Percentiles rank a stretch among this genome's conserved stretches.
phyloP scores from a whole-genome alignment of 2,329 filamentous ascomycete genomes.

The Xylaria sp. region DNA sequence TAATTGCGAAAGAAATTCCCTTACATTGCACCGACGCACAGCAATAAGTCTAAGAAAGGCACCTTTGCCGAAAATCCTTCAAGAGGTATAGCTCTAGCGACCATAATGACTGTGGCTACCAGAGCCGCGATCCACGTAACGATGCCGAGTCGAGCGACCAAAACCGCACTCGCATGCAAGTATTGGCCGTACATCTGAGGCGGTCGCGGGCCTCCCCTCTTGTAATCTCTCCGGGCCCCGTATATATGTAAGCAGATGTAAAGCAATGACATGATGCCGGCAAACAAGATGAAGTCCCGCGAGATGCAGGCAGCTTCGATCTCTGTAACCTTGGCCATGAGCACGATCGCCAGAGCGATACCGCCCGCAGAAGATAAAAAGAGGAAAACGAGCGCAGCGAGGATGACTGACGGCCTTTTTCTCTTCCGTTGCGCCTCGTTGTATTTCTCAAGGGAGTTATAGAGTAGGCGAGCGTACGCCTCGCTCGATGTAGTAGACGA shows the following conservation, averaged over 20 bases:
- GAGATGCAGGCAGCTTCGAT: slow-evolving; percentile 44
- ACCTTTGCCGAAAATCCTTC: slow-evolving; percentile 43
- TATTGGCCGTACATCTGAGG: slow-evolving; percentile 47
- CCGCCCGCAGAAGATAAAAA: slow-evolving; percentile 47
- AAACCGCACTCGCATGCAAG: slow-evolving; percentile 46
- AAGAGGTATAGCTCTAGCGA: slow-evolving; percentile 37
- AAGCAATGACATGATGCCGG: slow-evolving; percentile 42
- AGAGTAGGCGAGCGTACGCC: slow-evolving; percentile 39
- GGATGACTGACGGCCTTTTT: slow-evolving; percentile 43
- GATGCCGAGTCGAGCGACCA: slow-evolving; percentile 47
- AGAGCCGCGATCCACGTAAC: slow-evolving; percentile 47
- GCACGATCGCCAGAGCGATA: slow-evolving; percentile 44
- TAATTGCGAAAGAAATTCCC: slow-evolving; percentile 18
- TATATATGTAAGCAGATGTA: slow-evolving; percentile 48
- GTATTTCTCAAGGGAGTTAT: slow-evolving; percentile 43
- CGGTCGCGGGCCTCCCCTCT: slow-evolving; percentile 37
- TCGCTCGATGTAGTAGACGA: slow-evolving; percentile 32
- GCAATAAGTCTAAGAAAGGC: slow-evolving; percentile 47
- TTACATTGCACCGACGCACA: slow-evolving; percentile 50
- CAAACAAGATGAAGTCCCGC: slow-evolving; percentile 48
- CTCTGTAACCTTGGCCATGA: slow-evolving; percentile 38
- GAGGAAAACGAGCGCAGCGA: slow-evolving; percentile 45
- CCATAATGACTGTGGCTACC: slow-evolving; percentile 46
- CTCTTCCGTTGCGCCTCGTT: slow-evolving; percentile 37
- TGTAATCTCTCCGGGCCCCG: slow-evolving; percentile 43